Percentiles rank a stretch among this genome's conserved stretches.
These are phyloP conservation scores for Vaccinium vitisidaea DNA, from an alignment of 148 eudicot species.

Conservation along the genomic window DNA sequence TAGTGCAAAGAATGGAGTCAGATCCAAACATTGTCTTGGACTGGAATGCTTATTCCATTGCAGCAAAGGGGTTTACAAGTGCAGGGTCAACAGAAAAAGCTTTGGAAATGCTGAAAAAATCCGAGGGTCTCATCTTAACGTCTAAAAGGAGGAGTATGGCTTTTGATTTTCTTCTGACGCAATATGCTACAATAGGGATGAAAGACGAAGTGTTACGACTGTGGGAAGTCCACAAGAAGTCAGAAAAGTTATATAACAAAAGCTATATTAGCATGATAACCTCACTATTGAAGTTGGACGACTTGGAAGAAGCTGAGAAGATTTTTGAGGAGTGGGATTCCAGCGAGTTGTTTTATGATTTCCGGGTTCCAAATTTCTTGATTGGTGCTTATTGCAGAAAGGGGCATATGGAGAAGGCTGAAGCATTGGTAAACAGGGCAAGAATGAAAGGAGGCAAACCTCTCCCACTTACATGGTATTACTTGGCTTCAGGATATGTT, in stretches of 20 bases:
- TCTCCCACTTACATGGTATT: conserved; percentile 29
- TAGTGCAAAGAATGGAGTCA: conserved; percentile 32
- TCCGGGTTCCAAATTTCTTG: conserved; percentile 36
- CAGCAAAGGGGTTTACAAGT: conserved; percentile 36
- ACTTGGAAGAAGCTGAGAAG: conserved; percentile 41
- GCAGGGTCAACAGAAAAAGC: conserved; percentile 35
- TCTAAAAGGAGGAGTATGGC: conserved; percentile 24
- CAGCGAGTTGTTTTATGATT: conserved; percentile 27
- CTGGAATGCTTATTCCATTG: conserved; percentile 30
- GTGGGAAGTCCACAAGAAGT: conserved; percentile 37
- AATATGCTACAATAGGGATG: conserved; percentile 34
- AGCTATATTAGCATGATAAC: conserved; percentile 35
- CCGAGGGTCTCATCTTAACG: conserved; percentile 27
- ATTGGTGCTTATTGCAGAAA: conserved; percentile 34
- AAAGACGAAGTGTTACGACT: conserved; percentile 45
- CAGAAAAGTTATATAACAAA: conserved; percentile 23
- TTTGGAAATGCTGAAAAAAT: conserved; percentile 29
- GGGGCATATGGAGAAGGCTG: conserved; percentile 45
- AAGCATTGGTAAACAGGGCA: conserved; percentile 29
- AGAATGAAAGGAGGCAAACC: conserved; percentile 32
- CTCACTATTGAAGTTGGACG: conserved; percentile 40
- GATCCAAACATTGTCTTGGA: conserved; percentile 27
- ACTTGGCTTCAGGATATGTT: conserved; percentile 35
- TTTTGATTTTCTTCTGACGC: conserved; percentile 26
- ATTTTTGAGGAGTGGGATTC: conserved; percentile 45